Evolutionary conservation across 306 rosid species (phyloP).

Genomic region (Citrullus amarus): DNA sequence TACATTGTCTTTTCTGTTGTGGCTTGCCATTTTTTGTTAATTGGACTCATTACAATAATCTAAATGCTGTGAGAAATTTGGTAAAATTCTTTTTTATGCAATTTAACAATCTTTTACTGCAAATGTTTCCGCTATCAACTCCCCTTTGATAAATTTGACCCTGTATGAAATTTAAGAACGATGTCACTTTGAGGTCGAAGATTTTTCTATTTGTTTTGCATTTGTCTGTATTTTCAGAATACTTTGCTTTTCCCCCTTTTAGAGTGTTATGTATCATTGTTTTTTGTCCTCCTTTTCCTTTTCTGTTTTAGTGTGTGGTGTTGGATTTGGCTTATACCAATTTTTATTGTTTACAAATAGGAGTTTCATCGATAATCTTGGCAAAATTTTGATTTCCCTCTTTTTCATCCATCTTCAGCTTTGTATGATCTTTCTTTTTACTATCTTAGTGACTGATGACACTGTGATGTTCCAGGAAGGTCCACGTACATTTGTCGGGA

Average conservation of each 20-base stretch:
- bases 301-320: neutral
- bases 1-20: neutral
- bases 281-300: neutral
- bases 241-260: neutral
- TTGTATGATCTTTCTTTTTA: neutral
- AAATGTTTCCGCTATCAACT: neutral
- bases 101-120: neutral
- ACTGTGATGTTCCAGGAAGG: conserved; percentile 58
- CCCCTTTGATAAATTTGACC: neutral
- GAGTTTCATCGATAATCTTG: neutral
- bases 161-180: neutral
- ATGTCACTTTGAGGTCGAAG: neutral
- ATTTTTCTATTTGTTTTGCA: neutral
- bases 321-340: neutral
- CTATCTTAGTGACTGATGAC: conserved; percentile 3
- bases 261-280: neutral
- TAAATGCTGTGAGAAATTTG: neutral
- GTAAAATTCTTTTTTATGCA: neutral
- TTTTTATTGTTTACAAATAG: neutral
- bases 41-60: neutral
- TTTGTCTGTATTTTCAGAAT: neutral
- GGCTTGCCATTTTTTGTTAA: conserved; percentile 1
- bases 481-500: conserved; percentile 76
- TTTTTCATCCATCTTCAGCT: neutral
- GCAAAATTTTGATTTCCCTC: neutral